Evolutionary conservation across 257 asterid species (phyloP), one percentile per base, ranked within the genome.

Genomic region (Scutellaria galericulata): DNA sequence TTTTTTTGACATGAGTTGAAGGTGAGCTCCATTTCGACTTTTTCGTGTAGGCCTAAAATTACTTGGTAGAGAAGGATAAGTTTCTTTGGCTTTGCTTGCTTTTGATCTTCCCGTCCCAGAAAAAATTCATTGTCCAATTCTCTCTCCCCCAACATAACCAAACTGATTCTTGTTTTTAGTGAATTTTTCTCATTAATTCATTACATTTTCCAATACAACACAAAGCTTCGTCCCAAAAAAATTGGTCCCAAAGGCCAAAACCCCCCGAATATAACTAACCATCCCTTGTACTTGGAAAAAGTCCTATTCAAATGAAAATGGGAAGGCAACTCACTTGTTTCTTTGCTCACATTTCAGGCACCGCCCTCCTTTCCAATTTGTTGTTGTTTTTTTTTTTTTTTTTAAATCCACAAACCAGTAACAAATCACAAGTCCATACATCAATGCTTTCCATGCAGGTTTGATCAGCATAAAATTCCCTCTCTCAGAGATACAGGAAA

Each of bases 11-110:
- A 39, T 15, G 14, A 42, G 54, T 27, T 47, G 15, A 52, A 60
- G 46, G 14, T 57, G 47, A 53, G 61, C 39, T 18, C 7, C 52
- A 18, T 53, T 11, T 20, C 44, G 42, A 48, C 45, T 41, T n/a
- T 66, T 22, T 47, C 24, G 9, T 11, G 35, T 55, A 71, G 62
- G 61, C 39, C 51, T 58, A 42, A 14, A 58, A 59, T 52, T 50
- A 13, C 70, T 66, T 27, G 47, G 66, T 51, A 62, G 64, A 62
- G 64, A 55, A 22, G 53, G 48, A 7, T 45, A n/a, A 18, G 51
- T 53, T 71, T 56, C 18, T 6, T 40, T 18, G 63, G 44, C 27
- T 57, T 31, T 57, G 64, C 13, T 57, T 24, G 41, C 44, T 57
- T 22, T 57, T 24, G 40, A 9, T 56, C 15, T 56, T 56, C 6